Base-by-base conservation (phyloP, 257 asterid genomes). In the Avicennia marina region DNA sequence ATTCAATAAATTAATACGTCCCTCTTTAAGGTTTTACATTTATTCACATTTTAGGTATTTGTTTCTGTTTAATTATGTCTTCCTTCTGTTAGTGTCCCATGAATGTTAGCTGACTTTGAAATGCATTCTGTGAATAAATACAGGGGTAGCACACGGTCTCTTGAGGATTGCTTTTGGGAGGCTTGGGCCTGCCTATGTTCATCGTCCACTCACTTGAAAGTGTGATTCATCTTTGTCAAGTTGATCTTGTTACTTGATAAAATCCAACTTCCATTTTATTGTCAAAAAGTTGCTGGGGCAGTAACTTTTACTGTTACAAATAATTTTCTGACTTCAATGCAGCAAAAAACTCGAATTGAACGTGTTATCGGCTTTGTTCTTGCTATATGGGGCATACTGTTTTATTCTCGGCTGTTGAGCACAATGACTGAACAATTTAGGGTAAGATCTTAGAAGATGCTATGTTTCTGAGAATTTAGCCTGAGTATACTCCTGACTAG, bases 131-230 rank as follows among this genome's bases (percentile, higher is more conserved):
- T 74, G 79, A 69, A 65, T 66, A 69, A 59, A 63, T 49, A 62
- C 90, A 88, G 98, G 90, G 82, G 81, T 26, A 65, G 68, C 66
- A 45, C 70, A 63, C 85, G 82, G 56, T 74, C 95, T 63, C 86
- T 91, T 24, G 98, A 91, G 81, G 98, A 91, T 71, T 91, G 98
- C 84, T 86, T 75, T 53, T 91, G 98, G 97, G 97, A 91, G 81
- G 98, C 98, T 50, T 91, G 98, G 98, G 98, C 98, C 38, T 91
- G 98, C 72, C 72, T 91, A 17, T 81, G 93, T 71, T 91, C 98
- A 70, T 91, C 98, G 47, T 91, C 98, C 47, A 91, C 98, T 25
- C 97, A 91, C 75, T 76, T 91, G 71, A 88, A 78, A 86, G 98
- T 91, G 78, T 66, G 90, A 67, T 62, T 74, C 69, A 20, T 71